phyloP scores from a whole-genome alignment of 2,329 filamentous ascomycete genomes.

The Juglanconis sp. region DNA sequence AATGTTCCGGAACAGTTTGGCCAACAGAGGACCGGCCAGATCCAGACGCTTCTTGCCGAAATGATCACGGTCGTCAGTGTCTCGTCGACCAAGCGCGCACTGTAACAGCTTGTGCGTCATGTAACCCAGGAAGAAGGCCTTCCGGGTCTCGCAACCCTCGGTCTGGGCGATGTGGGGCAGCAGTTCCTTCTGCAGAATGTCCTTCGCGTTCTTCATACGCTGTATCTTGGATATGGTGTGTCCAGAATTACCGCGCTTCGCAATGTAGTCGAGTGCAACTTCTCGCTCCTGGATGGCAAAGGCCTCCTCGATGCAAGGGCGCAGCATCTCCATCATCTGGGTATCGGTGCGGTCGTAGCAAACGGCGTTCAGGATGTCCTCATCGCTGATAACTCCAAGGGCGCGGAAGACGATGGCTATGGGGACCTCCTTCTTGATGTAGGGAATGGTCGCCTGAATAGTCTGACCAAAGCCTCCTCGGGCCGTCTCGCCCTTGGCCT shows the following conservation, averaged over 20 bases:
- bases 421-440: slow-evolving; percentile 89
- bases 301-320: slow-evolving; percentile 94
- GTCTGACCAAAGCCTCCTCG: slow-evolving; percentile 81
- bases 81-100: slow-evolving; percentile 85
- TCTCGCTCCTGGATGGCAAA: slow-evolving; percentile 95
- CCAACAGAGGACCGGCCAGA: slow-evolving; percentile 87
- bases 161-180: slow-evolving; percentile 94
- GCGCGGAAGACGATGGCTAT: slow-evolving; percentile 95
- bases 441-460: slow-evolving; percentile 86
- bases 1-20: slow-evolving; percentile 91
- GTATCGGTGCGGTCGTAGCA: slow-evolving; percentile 94
- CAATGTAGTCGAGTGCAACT: slow-evolving; percentile 91
- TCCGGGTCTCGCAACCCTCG: slow-evolving; percentile 90
- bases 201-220: slow-evolving; percentile 86
- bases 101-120: slow-evolving; percentile 97
- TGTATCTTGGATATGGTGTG: slow-evolving; percentile 77
- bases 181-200: slow-evolving; percentile 95
- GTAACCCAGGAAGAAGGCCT: slow-evolving; percentile 97
- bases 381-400: slow-evolving; percentile 91
- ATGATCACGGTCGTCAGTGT: slow-evolving; percentile 96
- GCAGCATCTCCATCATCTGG: slow-evolving; percentile 95
- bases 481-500: slow-evolving; percentile 76
- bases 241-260: slow-evolving; percentile 73
- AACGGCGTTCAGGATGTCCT: slow-evolving; percentile 97
- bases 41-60: slow-evolving; percentile 98